Evolutionary conservation across 306 rosid species (phyloP).

Genomic region (Gastrolobium bilobum): DNA sequence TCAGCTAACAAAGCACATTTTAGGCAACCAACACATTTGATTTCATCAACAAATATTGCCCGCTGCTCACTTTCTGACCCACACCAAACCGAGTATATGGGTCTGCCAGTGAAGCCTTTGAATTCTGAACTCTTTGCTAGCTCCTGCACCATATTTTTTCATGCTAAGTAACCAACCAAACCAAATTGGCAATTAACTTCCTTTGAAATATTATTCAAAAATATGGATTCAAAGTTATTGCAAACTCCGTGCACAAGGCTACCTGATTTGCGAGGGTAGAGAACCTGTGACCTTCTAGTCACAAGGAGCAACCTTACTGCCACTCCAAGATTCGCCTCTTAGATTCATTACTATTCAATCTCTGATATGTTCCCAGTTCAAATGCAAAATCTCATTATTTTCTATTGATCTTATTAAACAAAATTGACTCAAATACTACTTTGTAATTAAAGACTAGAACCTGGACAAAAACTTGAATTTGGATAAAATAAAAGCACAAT

Average conservation of each 20-base stretch:
- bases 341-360: constrained; percentile 5
- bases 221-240: too few relatives aligned
- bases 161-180: constrained; percentile 26
- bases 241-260: too few relatives aligned
- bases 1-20: constrained; percentile 91
- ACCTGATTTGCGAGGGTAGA: too few relatives aligned
- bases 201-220: not conserved
- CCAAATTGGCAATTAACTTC: constrained; percentile 5
- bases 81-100: constrained; percentile 82
- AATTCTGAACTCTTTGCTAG: constrained; percentile 81
- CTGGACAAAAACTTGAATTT: not conserved
- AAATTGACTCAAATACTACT: not conserved
- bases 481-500: not conserved
- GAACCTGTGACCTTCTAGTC: too few relatives aligned
- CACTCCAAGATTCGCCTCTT: too few relatives aligned
- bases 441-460: not conserved
- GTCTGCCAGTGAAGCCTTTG: constrained; percentile 88
- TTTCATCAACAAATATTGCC: constrained; percentile 92
- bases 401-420: not conserved
- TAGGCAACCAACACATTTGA: constrained; percentile 90
- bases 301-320: too few relatives aligned
- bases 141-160: constrained; percentile 63
- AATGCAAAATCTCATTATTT: not conserved
- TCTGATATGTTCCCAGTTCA: constrained; percentile 11
- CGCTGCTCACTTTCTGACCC: constrained; percentile 79